A percentile compares a stretch with the other conserved stretches of the same genome.
phyloP scores from a whole-genome alignment of 345 rosid genomes.

The Tarenaya hassleriana region DNA sequence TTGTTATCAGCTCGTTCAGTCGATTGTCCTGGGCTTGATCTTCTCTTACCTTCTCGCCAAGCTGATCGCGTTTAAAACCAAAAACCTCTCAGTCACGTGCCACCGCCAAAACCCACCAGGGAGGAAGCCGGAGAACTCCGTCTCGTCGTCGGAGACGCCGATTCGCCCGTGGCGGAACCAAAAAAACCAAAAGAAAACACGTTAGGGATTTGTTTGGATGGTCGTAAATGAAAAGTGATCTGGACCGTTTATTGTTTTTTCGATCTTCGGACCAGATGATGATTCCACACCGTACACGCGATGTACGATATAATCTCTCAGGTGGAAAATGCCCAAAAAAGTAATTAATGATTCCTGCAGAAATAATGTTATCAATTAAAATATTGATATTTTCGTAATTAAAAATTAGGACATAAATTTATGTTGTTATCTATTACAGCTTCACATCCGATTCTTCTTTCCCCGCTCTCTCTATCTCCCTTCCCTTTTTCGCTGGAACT shows the following conservation, averaged over 20 bases:
- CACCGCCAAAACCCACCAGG: constrained; percentile 7
- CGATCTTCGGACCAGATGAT: constrained; percentile 17
- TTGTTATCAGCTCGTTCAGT: constrained; percentile 68
- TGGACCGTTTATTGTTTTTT: constrained; percentile 13
- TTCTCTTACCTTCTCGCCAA: constrained; percentile 88
- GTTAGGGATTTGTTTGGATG: too few species aligned
- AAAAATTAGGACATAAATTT: constrained; percentile 4
- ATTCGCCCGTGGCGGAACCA: too few species aligned
- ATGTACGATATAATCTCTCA: constrained; percentile 11
- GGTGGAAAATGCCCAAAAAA: background rate
- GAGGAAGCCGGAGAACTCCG: background rate
- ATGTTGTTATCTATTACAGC: constrained; percentile 18
- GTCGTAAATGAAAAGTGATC: constrained; percentile 8
- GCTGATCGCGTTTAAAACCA: constrained; percentile 68
- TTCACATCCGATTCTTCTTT: constrained; percentile 24
- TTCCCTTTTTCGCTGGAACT: constrained; percentile 26
- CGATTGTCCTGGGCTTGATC: constrained; percentile 64
- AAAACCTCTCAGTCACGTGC: constrained; percentile 61
- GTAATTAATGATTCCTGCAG: background rate
- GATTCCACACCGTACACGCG: constrained; percentile 25
- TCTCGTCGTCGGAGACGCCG: too few species aligned
- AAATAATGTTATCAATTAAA: background rate
- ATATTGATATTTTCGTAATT: background rate
- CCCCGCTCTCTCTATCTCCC: constrained; percentile 20
- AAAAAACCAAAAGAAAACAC: too few species aligned